A percentile compares a stretch with the other conserved stretches of the same genome.
Evolutionary conservation across 805 yeast species (phyloP).

Genomic region (Wickerhamiella kazuoi): DNA sequence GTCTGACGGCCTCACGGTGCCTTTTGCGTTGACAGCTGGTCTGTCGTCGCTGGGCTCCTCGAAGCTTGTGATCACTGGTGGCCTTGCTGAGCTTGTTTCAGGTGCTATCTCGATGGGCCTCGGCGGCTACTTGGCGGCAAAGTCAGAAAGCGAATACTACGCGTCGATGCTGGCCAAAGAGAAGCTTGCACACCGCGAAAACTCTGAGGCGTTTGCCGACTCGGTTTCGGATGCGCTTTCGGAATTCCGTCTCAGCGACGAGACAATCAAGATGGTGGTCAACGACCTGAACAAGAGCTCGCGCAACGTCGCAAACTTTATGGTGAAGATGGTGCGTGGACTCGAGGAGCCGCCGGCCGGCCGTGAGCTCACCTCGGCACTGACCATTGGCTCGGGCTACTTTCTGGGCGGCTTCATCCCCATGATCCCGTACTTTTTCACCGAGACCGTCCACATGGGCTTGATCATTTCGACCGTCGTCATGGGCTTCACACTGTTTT

Average conservation of each 20-base stretch:
- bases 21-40: slow-evolving; percentile 97
- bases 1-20: slow-evolving; percentile 91
- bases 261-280: slow-evolving; percentile 55
- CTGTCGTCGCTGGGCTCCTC: slow-evolving; percentile 79
- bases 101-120: slow-evolving; percentile 97
- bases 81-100: slow-evolving; percentile 89
- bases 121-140: slow-evolving; percentile 93
- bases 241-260: slow-evolving; percentile 50
- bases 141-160: slow-evolving; percentile 40
- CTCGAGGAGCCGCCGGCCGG: slow-evolving; percentile 89
- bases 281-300: slow-evolving; percentile 67
- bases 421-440: slow-evolving; percentile 76
- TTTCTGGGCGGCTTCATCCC: slow-evolving; percentile 89
- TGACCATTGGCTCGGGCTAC: slow-evolving; percentile 78
- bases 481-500: slow-evolving; percentile 71
- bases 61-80: slow-evolving; percentile 88
- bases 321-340: slow-evolving; percentile 79
- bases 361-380: slow-evolving; percentile 71
- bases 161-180: slow-evolving; percentile 18
- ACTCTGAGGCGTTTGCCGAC: slow-evolving; percentile 34
- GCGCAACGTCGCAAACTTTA: slow-evolving; percentile 63
- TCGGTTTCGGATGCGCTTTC: slow-evolving; percentile 67
- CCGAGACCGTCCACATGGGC: slow-evolving; percentile 57
- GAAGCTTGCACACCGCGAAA: slow-evolving; percentile 10
- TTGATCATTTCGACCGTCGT: slow-evolving; percentile 54